Conservation (phyloP, 2,329 filamentous ascomycete genomes). For the Fusarium multiceps region DNA sequence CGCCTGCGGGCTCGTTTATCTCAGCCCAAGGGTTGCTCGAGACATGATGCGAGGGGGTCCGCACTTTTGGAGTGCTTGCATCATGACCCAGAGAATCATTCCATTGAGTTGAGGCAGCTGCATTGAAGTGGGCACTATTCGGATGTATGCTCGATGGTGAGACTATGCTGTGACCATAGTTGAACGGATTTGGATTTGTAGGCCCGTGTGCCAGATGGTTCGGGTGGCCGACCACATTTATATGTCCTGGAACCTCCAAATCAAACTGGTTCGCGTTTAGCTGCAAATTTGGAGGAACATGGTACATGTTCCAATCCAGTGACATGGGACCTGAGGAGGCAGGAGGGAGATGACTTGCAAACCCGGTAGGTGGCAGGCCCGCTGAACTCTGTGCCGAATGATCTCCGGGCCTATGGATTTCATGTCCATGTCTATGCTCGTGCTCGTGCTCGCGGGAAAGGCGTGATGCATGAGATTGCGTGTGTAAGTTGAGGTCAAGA, state of each 20-base stretch:
- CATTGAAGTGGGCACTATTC: constrained; percentile 32
- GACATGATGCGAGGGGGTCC: constrained; percentile 37
- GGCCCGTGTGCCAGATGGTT: constrained; percentile 33
- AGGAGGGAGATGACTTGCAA: constrained; percentile 30
- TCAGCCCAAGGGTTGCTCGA: constrained; percentile 44
- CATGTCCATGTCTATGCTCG: constrained; percentile 3
- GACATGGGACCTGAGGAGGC: constrained; percentile 29
- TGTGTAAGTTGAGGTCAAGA: constrained; percentile 40
- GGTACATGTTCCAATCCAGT: constrained; percentile 43
- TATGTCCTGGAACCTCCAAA: constrained; percentile 39
- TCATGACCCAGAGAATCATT: constrained; percentile 41
- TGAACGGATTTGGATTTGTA: constrained; percentile 29
- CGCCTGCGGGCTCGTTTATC: constrained; percentile 30
- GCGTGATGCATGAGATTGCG: constrained; percentile 21
- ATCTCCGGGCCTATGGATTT: constrained; percentile 9
- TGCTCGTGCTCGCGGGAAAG: constrained; percentile 18
- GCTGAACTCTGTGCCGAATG: constrained; percentile 32
- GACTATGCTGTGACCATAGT: constrained; percentile 38
- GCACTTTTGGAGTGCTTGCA: constrained; percentile 41
- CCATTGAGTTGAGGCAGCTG: constrained; percentile 32
- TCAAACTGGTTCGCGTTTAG: constrained; percentile 39
- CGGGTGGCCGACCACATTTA: constrained; percentile 33
- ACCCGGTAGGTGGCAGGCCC: constrained; percentile 22
- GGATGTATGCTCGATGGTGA: constrained; percentile 44
- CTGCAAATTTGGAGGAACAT: constrained; percentile 24